Conservation (phyloP, 164 flowering plant genomes). For the Chimonanthus salicifolius region DNA sequence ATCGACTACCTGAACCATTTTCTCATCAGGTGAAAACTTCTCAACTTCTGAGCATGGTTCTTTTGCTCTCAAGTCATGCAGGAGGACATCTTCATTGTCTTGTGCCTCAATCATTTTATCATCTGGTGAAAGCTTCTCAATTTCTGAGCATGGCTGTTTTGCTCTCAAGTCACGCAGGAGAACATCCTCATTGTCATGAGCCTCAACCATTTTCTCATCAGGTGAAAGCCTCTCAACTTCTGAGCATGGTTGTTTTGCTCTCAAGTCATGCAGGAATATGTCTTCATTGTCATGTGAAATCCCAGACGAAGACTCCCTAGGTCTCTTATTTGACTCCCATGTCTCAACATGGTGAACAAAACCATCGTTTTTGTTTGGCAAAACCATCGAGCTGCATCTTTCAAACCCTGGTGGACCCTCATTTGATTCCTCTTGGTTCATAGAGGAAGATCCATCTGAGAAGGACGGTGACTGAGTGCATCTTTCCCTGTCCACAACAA, state of each 20-base stretch:
- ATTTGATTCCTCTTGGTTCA: constrained; percentile 28
- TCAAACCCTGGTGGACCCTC: constrained; percentile 31
- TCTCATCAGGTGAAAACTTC: constrained; percentile 22
- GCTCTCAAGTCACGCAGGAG: constrained; percentile 23
- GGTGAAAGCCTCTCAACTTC: constrained; percentile 21
- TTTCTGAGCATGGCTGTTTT: constrained; percentile 19
- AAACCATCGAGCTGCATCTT: constrained; percentile 26
- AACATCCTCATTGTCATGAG: constrained; percentile 29
- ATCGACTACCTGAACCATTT: constrained; percentile 23
- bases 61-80: constrained; percentile 25
- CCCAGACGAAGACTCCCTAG: constrained; percentile 44
- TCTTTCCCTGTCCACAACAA: constrained; percentile 20
- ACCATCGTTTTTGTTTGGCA: constrained; percentile 59
- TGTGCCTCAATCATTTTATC: constrained; percentile 22
- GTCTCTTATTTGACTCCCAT: constrained; percentile 39
- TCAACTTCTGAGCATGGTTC: constrained; percentile 19
- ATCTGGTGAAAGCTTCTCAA: constrained; percentile 19
- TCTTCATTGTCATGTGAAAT: constrained; percentile 27
- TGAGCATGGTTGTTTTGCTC: constrained; percentile 19
- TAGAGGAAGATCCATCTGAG: constrained; percentile 23
- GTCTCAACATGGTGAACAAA: constrained; percentile 26
- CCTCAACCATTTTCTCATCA: constrained; percentile 32
- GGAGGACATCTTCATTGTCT: constrained; percentile 25
- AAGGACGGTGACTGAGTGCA: constrained; percentile 35
- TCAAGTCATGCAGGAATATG: constrained; percentile 24